Percentiles rank a stretch among this genome's conserved stretches.
Conservation (phyloP, 2,329 filamentous ascomycete species). For the Clonostachys rosea region DNA sequence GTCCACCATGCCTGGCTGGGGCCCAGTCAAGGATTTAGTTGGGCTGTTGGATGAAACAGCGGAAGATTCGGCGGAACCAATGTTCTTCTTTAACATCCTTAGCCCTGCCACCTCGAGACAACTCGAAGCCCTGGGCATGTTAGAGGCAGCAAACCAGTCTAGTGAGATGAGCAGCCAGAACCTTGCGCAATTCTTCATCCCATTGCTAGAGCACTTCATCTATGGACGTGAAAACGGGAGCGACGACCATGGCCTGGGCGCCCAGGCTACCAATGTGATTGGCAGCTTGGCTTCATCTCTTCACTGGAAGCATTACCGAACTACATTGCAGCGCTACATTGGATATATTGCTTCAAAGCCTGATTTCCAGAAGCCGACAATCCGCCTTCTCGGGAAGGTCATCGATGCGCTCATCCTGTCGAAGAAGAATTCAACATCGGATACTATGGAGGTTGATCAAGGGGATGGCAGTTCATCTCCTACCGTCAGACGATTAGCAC, state of each 20-base stretch:
- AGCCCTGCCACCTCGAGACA: conserved; percentile 86
- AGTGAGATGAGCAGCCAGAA: conserved; percentile 70
- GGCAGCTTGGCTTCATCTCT: conserved; percentile 69
- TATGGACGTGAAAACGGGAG: conserved; percentile 69
- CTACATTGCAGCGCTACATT: conserved; percentile 78
- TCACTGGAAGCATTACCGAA: conserved; percentile 88
- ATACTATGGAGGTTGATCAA: conserved; percentile 41
- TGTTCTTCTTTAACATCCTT: conserved; percentile 90
- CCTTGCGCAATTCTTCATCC: conserved; percentile 81
- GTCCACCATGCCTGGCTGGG: conserved; percentile 63
- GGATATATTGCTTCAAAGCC: conserved; percentile 76
- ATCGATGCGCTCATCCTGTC: conserved; percentile 65
- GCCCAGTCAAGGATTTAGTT: conserved; percentile 68
- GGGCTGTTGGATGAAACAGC: conserved; percentile 56
- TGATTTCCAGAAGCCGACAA: conserved; percentile 79
- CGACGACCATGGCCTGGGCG: conserved; percentile 82
- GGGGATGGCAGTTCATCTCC: conserved; percentile 10
- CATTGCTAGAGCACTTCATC: conserved; percentile 89
- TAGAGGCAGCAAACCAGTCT: conserved; percentile 63
- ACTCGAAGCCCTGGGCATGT: conserved; percentile 73
- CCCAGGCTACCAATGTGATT: conserved; percentile 80
- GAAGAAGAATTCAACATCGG: neutral
- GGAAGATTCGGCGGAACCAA: conserved; percentile 60
- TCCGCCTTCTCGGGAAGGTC: conserved; percentile 75
- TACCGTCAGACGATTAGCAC: conserved; percentile 45